Percentiles rank a stretch among this genome's conserved stretches.
Evolutionary conservation across 1,139 yeast genomes (phyloP).

Genomic region (Zygosaccharomyces pseudobailii): DNA sequence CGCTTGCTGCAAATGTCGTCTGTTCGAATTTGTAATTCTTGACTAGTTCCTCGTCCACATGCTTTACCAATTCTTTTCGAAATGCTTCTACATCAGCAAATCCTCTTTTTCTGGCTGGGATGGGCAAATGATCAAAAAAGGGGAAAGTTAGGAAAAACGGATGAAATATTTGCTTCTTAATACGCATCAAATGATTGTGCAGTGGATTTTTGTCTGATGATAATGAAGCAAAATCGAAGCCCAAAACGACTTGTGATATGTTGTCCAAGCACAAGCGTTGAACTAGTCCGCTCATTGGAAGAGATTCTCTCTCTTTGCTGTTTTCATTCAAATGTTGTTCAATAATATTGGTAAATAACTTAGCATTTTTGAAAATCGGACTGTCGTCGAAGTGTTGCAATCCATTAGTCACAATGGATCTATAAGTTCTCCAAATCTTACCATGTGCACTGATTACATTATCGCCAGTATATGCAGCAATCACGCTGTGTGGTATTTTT

Average conservation of each 20-base stretch:
- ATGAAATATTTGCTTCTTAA: slow-evolving; percentile 52
- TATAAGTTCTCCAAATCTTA: slow-evolving; percentile 46
- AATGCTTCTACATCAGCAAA: slow-evolving; percentile 43
- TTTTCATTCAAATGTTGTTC: slow-evolving; percentile 15
- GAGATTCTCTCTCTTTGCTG: slow-evolving; percentile 4
- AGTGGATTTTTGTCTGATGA: slow-evolving; percentile 33
- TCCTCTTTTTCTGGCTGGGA: slow-evolving; percentile 46
- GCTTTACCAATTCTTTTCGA: slow-evolving; percentile 36
- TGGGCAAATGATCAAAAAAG: slow-evolving; percentile 45
- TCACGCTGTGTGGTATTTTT: slow-evolving; percentile 53
- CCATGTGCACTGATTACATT: slow-evolving; percentile 62
- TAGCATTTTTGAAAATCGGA: slow-evolving; percentile 38
- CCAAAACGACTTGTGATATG: slow-evolving; percentile 48
- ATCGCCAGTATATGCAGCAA: slow-evolving; percentile 57
- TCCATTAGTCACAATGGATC: slow-evolving; percentile 45
- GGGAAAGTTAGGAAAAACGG: slow-evolving; percentile 57
- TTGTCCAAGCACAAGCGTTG: slow-evolving; percentile 50
- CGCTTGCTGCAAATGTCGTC: slow-evolving; percentile 32
- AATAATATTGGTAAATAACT: slow-evolving; percentile 28
- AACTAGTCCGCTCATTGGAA: slow-evolving; percentile 40
- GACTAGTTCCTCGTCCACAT: slow-evolving; percentile 30
- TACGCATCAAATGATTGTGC: slow-evolving; percentile 40
- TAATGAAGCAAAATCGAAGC: slow-evolving; percentile 43
- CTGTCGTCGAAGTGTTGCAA: slow-evolving; percentile 47
- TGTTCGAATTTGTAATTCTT: slow-evolving; percentile 35